Evolutionary conservation across 352 stramenopile genomes (phyloP), one percentile per base, ranked within the genome.

Genomic region (Phytopythium mirpurense): DNA sequence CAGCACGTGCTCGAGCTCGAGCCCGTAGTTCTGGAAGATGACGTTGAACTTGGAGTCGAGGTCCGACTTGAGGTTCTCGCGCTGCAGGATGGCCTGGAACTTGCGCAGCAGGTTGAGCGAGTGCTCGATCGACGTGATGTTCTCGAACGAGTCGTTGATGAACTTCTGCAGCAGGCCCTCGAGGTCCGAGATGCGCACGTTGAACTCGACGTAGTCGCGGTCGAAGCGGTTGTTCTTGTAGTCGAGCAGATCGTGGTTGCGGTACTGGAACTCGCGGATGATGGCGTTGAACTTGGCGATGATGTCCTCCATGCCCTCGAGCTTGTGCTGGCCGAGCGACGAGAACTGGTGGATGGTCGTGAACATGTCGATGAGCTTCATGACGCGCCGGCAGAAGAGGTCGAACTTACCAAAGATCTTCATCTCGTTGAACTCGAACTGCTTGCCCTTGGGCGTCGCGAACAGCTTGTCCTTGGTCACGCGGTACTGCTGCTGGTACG

Each of bases 341-440:
- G 86, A 93, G 53, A 98, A 98, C 70, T 98, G 94, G 59, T 99
- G 93, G 55, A 99, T 98, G 8, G 97, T 99, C 51, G 86, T 97
- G 65, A 99, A 99, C 95, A 99, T 98, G 60, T 99, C 96, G 57
- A 99, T 99, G 32, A 99, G 80, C 68, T 99, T 99, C 68, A 98
- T 96, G 14, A 98, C 86, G 38, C 97, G 90, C 6, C 96, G 75
- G 63, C 94, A 98, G 62, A 99, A 99, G 7, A 99, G 70, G 58
- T 99, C 96, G 57, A 99, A 99, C 58, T 98, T 98, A 55, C 96
- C 96, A 69, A 99, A 99, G 53, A 99, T 98, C 65, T 98, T 96
- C 78, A 98, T 97, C 65, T 99, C 96, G 64, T 98, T 98, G 69
- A 99, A 99, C 70, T 98, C 94, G 60, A 99, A 99, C 57, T 98